Evolutionary conservation across 140 eudicot species (phyloP), one percentile per base, ranked within the genome.

Genomic region (Bidens hawaiensis): DNA sequence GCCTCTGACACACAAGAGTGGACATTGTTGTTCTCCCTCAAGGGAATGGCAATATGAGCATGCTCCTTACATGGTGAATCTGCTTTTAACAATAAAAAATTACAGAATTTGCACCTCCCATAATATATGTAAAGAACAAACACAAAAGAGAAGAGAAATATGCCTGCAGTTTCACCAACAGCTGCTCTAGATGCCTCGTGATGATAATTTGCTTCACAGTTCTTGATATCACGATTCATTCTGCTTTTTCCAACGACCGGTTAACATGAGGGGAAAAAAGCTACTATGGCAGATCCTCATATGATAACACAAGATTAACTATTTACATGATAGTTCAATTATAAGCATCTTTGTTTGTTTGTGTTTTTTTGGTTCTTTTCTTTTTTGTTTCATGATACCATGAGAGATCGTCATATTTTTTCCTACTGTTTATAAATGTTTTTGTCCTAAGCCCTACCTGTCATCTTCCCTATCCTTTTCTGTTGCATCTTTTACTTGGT

Each of bases 1-100:
- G 70, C 84, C 74, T 74, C 80, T 50, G 80, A 64, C 42, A 73
- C 58, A 58, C 70, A 58, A 46, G 79, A 73, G 66, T 74, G 55
- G 51, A 50, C 71, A 27, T 56, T 65, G 30, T 59, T 73, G 50
- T 64, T 62, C 72, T 55, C 60, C 54, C 36, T 62, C 53, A 27
- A 25, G 31, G 63, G 41, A 45, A 54, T 64, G 60, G 60, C 54
- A 38, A 48, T 38, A 43, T 41, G 23, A 61, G 52, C 59, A 67
- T 48, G 34, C 48, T 63, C 79, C 61, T 40, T 41, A 51, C 61
- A 67, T 54, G 74, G 74, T 52, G 75, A 65, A 65, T 30, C 80
- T 65, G 75, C 80, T 74, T 64, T 41, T 50, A 43, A 8, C 41
- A 15, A 26, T 28, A 24, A 6, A 51, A 48, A 8, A 55, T 59